These are phyloP conservation scores for Rhizomucor miehei DNA, from an alignment of 371 early-diverging fungal species.

Conservation along the genomic window DNA sequence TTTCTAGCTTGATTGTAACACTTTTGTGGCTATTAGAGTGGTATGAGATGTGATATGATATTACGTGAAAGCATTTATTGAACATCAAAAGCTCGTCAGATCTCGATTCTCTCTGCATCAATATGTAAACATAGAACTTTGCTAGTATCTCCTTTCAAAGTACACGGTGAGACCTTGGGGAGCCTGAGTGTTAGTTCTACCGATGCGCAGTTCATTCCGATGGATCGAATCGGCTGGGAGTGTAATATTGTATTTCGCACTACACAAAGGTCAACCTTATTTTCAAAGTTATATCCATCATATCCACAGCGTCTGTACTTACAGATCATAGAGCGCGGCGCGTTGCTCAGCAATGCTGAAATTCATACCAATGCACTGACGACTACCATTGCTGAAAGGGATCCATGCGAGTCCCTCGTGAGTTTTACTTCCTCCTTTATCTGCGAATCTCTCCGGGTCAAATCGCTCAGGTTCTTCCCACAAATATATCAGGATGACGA, in stretches of 20 bases:
- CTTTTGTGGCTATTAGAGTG: too few relatives aligned
- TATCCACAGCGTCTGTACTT: conserved; percentile 3
- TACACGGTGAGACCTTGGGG: background rate
- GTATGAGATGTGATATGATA: too few relatives aligned
- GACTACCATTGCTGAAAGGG: conserved; percentile 16
- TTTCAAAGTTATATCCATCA: background rate
- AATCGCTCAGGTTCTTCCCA: conserved; percentile 21
- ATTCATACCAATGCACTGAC: conserved; percentile 50
- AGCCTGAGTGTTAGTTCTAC: background rate
- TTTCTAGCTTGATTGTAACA: too few relatives aligned
- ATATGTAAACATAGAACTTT: too few relatives aligned
- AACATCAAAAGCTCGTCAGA: too few relatives aligned
- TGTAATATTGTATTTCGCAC: conserved; percentile 20
- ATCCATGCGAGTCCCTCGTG: conserved; percentile 10
- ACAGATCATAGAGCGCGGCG: conserved; percentile 38
- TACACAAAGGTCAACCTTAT: background rate
- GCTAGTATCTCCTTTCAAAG: background rate
- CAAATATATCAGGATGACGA: conserved; percentile 11
- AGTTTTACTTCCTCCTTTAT: conserved; percentile 7
- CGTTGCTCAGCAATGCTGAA: conserved; percentile 23
- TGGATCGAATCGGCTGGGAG: conserved; percentile 18
- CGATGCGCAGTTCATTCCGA: conserved; percentile 2
- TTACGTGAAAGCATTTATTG: too few relatives aligned
- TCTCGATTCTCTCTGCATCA: too few relatives aligned
- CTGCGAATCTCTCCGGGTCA: conserved; percentile 17